These are phyloP conservation scores for Phytophthora agathidicida DNA, from an alignment of 352 stramenopile genomes.

Conservation along the genomic window DNA sequence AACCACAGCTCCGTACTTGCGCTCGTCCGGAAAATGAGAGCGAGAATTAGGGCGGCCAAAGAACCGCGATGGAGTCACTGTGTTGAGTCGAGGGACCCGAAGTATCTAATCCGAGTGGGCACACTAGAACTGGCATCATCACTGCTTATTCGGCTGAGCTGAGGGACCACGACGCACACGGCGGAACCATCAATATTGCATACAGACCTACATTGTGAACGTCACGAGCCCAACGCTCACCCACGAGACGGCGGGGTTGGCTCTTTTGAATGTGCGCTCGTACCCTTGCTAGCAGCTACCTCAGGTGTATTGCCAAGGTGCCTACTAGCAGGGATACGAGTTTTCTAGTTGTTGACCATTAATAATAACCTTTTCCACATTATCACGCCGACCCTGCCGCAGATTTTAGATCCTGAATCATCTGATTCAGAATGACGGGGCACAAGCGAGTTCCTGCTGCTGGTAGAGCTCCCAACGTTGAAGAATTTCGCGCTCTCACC, in stretches of 20 bases:
- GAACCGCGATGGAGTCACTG: too few relatives aligned
- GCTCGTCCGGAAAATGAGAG: too few relatives aligned
- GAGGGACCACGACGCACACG: background rate
- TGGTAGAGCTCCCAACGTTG: background rate
- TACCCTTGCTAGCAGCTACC: slow-evolving; percentile 8
- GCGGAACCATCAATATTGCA: slow-evolving; percentile 9
- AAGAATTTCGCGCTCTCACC: slow-evolving; percentile 18
- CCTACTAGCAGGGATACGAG: slow-evolving; percentile 8
- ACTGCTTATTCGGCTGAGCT: background rate
- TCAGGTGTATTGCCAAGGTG: slow-evolving; percentile 8
- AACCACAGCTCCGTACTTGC: slow-evolving; percentile 2
- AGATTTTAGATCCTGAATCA: too few relatives aligned
- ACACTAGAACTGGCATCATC: too few relatives aligned
- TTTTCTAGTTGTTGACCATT: slow-evolving; percentile 26
- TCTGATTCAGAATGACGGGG: too few relatives aligned
- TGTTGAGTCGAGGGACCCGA: too few relatives aligned
- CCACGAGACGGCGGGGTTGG: slow-evolving; percentile 1
- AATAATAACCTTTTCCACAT: slow-evolving; percentile 91
- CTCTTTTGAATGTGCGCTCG: slow-evolving; percentile 23
- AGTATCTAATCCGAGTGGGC: too few relatives aligned
- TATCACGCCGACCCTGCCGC: too few relatives aligned
- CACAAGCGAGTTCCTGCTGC: background rate
- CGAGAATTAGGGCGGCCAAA: too few relatives aligned
- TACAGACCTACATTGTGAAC: slow-evolving; percentile 18
- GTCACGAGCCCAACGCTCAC: slow-evolving; percentile 7